Conservation (phyloP, 139 green algal genomes). For the Chlorella sp. region DNA sequence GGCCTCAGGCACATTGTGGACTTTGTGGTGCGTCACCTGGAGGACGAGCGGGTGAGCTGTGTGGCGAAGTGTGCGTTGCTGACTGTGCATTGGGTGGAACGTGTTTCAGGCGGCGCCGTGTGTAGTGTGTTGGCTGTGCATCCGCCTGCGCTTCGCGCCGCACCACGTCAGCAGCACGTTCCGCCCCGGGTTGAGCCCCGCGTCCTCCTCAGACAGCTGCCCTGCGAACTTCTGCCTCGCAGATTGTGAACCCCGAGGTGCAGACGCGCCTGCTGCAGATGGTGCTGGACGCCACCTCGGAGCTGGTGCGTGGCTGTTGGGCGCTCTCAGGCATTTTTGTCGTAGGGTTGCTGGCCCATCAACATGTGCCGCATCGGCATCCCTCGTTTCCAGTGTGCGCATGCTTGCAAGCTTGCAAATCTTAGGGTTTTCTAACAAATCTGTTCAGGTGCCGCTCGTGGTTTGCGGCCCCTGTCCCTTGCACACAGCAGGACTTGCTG, state of each 20-base stretch:
- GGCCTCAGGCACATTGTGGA: slow-evolving; percentile 16
- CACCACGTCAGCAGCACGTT: no score
- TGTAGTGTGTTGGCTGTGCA: not conserved
- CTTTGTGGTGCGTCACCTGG: slow-evolving; percentile 10
- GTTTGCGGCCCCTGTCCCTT: no score
- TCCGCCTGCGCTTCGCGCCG: no score
- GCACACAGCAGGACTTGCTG: no score
- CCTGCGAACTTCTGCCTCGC: not conserved
- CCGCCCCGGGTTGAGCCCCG: no score
- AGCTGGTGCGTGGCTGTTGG: slow-evolving; percentile 7
- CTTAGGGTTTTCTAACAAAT: no score
- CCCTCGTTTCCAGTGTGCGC: no score
- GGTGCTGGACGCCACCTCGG: slow-evolving; percentile 18
- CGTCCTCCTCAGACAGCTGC: no score
- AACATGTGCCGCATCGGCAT: no score
- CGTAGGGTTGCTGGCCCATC: no score
- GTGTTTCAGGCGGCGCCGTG: not conserved
- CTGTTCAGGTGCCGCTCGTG: no score
- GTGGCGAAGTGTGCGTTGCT: not conserved
- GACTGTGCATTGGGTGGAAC: not conserved
- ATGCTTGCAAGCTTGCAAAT: no score
- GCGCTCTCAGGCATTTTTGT: not conserved
- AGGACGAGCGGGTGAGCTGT: slow-evolving; percentile 9
- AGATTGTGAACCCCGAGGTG: slow-evolving; percentile 32
- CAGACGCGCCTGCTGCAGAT: slow-evolving; percentile 22